Evolutionary conservation across 2,329 filamentous ascomycete genomes (phyloP).

Genomic region (Colletotrichum siamense): DNA sequence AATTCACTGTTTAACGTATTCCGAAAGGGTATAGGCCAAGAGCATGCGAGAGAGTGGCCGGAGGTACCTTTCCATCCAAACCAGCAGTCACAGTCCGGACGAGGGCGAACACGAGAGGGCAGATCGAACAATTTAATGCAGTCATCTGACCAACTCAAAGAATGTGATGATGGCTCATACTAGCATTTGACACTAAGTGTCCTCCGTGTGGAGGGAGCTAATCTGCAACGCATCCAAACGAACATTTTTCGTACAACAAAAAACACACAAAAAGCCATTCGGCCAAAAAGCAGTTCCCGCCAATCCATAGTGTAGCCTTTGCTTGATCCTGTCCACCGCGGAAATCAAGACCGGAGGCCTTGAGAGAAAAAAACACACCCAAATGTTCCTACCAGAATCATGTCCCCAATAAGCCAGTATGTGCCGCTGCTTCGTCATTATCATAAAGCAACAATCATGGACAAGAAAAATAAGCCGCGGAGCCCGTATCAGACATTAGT

Average conservation of each 20-base stretch:
- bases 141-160: not conserved
- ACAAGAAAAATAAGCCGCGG: slow-evolving; percentile 17
- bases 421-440: slow-evolving; percentile 22
- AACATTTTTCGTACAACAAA: not conserved
- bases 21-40: not conserved
- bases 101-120: not conserved
- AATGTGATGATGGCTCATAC: not conserved
- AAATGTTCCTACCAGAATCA: not conserved
- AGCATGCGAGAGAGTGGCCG: not conserved
- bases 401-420: slow-evolving; percentile 17
- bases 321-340: not conserved
- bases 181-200: slow-evolving; percentile 11
- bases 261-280: not conserved
- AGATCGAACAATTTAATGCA: not conserved
- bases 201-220: not conserved
- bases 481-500: slow-evolving; percentile 21
- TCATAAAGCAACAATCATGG: slow-evolving; percentile 23
- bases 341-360: not conserved
- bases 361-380: not conserved
- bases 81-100: not conserved
- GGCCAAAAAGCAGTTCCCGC: not conserved
- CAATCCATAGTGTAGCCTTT: not conserved
- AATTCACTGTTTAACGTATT: not conserved
- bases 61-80: not conserved
- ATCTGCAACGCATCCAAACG: not conserved